Evolutionary conservation across 1,284 basidiomycete genomes (phyloP), one percentile per base, ranked within the genome.

Genomic region (Melampsora americana): DNA sequence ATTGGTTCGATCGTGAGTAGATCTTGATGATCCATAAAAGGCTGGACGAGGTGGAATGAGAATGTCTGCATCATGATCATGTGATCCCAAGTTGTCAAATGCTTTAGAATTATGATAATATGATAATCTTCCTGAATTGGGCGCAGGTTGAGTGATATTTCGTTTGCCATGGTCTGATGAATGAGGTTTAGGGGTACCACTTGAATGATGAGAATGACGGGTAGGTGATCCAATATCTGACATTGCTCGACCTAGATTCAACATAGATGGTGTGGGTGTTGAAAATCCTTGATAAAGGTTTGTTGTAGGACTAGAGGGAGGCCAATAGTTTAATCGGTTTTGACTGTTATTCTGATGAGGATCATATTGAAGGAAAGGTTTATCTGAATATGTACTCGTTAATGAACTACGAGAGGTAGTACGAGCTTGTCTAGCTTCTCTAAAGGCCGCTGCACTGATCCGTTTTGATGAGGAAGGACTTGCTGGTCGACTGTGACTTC

Each of bases 21-120:
- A n/a, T n/a, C n/a, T n/a, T n/a, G n/a, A n/a, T n/a, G 72, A 66
- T 44, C 72, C 72, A 74, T 66, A 74, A 50, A 74, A 74, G 12
- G 72, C 64, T 16, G 72, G 72, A 14, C 72, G 46, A 11, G 72
- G 72, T 23, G 72, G 72, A 5, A 67, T 30, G 7, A 74, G 53
- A 11, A 60, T 11, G n/a, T n/a, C n/a, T 12, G 64, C 70, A 16
- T 64, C 14, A 14, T 72, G 60, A 39, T 20, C 9, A 26, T 72
- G 46, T 20, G 46, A 11, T 48, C n/a, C n/a, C 20, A 20, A 48
- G 11, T 48, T 48, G 46, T 11, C 20, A 48, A 48, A 11, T 11
- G 20, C 11, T 48, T 11, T 11, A 48, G 46, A 48, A n/a, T n/a
- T n/a, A n/a, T 48, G 46, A 20, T 48, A 48, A 11, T 11, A 48